Evolutionary conservation across 441 rosid genomes (phyloP).

Genomic region (Kokia cookei): DNA sequence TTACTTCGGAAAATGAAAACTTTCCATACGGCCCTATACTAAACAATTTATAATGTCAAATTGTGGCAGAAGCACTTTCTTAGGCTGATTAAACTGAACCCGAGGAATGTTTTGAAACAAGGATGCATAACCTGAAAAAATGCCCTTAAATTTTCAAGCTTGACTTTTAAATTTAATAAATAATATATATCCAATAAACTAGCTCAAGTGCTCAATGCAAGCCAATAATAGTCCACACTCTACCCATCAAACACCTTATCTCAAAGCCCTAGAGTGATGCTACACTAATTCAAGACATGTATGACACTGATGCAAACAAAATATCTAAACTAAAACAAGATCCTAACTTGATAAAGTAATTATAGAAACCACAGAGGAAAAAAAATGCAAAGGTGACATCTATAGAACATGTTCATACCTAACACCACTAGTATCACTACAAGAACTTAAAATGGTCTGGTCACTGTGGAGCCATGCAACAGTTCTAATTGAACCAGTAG

Average conservation of each 20-base stretch:
- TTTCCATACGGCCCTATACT: neutral
- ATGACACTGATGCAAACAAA: neutral
- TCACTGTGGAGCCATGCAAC: constrained; percentile 93
- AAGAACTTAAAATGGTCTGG: constrained; percentile 84
- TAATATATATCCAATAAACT: neutral
- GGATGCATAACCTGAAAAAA: neutral
- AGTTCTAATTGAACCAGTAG: constrained; percentile 83
- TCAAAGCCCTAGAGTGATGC: neutral
- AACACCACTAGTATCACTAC: constrained; percentile 82
- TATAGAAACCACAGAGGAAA: neutral
- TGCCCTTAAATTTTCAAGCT: neutral
- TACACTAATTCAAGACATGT: neutral
- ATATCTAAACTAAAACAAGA: neutral
- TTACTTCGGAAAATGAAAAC: neutral
- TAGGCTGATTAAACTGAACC: too few species aligned
- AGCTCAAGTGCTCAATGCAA: neutral
- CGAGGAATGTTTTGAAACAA: too few species aligned
- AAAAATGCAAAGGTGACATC: neutral
- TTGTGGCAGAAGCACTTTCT: too few species aligned
- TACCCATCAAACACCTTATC: neutral
- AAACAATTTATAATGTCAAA: neutral
- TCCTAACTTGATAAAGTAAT: neutral
- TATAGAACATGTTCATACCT: constrained; percentile 38
- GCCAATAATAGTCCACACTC: neutral
- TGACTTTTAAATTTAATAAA: neutral